Conservation (phyloP, 805 yeast genomes). For the Suhomyces tanzawaensis region DNA sequence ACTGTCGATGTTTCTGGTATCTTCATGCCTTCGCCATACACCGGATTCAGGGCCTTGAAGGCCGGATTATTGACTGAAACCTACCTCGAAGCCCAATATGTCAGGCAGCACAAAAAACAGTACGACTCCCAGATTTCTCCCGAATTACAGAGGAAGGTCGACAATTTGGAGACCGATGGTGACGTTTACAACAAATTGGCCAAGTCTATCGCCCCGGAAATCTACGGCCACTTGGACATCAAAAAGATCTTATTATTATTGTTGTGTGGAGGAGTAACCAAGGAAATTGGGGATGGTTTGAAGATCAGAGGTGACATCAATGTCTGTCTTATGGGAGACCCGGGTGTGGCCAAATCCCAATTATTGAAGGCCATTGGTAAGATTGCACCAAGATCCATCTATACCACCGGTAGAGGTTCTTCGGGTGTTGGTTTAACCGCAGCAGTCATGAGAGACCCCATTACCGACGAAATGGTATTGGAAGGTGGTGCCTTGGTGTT, state of each 20-base stretch:
- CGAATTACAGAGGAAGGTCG: conserved; percentile 55
- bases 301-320: conserved; percentile 96
- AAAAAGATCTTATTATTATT: conserved; percentile 84
- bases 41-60: conserved; percentile 87
- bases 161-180: conserved; percentile 55
- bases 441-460: conserved; percentile 97
- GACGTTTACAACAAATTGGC: conserved; percentile 79
- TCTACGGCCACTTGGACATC: conserved; percentile 89
- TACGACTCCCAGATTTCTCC: conserved; percentile 66
- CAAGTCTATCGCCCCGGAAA: conserved; percentile 94
- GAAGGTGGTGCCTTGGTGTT: conserved; percentile 98
- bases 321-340: conserved; percentile 96
- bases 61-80: conserved; percentile 96
- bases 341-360: conserved; percentile 99
- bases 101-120: conserved; percentile 85
- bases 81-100: conserved; percentile 81
- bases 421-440: conserved; percentile 99
- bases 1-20: conserved; percentile 91
- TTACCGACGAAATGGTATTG: conserved; percentile 96
- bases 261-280: conserved; percentile 93
- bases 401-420: conserved; percentile 97
- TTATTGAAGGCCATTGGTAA: conserved; percentile 84
- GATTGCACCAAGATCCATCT: conserved; percentile 94
- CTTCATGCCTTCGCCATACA: conserved; percentile 90
- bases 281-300: conserved; percentile 94